A percentile compares a stretch with the other conserved stretches of the same genome.
These are phyloP conservation scores for Raphanus raphanistrum DNA, from an alignment of 345 rosid species.

Conservation along the genomic window DNA sequence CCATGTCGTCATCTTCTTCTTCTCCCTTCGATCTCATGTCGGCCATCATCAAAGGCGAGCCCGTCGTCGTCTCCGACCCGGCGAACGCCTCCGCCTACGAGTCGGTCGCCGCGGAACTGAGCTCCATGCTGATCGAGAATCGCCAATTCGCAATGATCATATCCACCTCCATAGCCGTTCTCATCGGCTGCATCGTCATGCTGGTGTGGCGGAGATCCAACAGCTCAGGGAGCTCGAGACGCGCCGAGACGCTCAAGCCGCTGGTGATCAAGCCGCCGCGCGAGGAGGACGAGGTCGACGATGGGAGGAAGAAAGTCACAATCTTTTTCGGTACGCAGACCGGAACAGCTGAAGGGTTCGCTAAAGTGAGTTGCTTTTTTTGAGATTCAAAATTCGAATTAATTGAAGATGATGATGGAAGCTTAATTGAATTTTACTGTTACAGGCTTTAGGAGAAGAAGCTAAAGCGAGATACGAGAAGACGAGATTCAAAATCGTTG, in stretches of 20 bases:
- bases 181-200: constrained; percentile 78
- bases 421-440: not conserved
- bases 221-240: constrained; percentile 42
- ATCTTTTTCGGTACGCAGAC: constrained; percentile 93
- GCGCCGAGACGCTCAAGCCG: constrained; percentile 53
- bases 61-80: constrained; percentile 47
- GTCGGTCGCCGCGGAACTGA: constrained; percentile 46
- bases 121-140: constrained; percentile 63
- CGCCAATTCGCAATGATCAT: constrained; percentile 71
- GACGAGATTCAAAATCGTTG: constrained; percentile 71
- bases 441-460: constrained; percentile 75
- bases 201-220: constrained; percentile 78
- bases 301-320: constrained; percentile 70
- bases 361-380: constrained; percentile 63
- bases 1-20: constrained; percentile 40
- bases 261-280: constrained; percentile 48
- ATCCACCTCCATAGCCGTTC: constrained; percentile 82
- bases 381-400: not conserved
- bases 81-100: constrained; percentile 57
- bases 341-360: constrained; percentile 93
- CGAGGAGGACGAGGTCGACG: constrained; percentile 59
- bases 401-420: not conserved
- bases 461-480: constrained; percentile 82
- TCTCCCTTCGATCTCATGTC: constrained; percentile 82
- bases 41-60: constrained; percentile 70